Conservation (phyloP, 345 rosid genomes). For the Aquilaria malaccensis region DNA sequence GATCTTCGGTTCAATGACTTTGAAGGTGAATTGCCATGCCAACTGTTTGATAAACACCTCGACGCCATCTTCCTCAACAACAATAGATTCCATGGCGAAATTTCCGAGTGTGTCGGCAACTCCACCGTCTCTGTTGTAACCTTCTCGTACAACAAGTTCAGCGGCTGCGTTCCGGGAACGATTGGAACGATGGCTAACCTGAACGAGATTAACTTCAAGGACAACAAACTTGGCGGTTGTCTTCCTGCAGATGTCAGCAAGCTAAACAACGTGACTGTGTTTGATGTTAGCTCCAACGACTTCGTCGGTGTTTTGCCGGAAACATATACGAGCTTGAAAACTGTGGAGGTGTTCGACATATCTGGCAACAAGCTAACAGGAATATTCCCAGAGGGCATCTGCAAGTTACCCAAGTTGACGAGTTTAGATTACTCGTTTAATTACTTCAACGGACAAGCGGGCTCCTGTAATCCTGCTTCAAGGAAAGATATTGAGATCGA, state of each 20-base stretch:
- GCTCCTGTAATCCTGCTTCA: slow-evolving; percentile 28
- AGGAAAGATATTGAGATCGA: slow-evolving; percentile 28
- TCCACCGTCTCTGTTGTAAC: slow-evolving; percentile 50
- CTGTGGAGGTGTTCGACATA: slow-evolving; percentile 33
- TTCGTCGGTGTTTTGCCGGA: slow-evolving; percentile 44
- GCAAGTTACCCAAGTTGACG: slow-evolving; percentile 44
- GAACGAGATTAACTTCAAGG: slow-evolving; percentile 47
- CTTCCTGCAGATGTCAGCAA: slow-evolving; percentile 58
- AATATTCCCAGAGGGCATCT: slow-evolving; percentile 34
- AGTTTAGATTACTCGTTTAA: slow-evolving; percentile 54
- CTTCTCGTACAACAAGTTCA: slow-evolving; percentile 63
- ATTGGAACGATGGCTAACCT: slow-evolving; percentile 60
- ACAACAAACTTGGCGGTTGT: slow-evolving; percentile 62
- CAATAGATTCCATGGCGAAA: slow-evolving; percentile 56
- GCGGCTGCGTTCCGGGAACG: slow-evolving; percentile 61
- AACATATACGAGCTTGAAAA: slow-evolving; percentile 27
- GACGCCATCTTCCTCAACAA: slow-evolving; percentile 76
- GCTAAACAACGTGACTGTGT: slow-evolving; percentile 40
- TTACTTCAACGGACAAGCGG: slow-evolving; percentile 47
- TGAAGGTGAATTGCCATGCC: slow-evolving; percentile 57
- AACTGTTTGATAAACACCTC: slow-evolving; percentile 37
- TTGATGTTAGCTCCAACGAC: slow-evolving; percentile 48
- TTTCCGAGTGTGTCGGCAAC: slow-evolving; percentile 62
- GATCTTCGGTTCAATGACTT: slow-evolving; percentile 71
- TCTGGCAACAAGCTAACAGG: slow-evolving; percentile 58